These are phyloP conservation scores for Albugo laibachii DNA, from an alignment of 352 stramenopile genomes.

Conservation along the genomic window DNA sequence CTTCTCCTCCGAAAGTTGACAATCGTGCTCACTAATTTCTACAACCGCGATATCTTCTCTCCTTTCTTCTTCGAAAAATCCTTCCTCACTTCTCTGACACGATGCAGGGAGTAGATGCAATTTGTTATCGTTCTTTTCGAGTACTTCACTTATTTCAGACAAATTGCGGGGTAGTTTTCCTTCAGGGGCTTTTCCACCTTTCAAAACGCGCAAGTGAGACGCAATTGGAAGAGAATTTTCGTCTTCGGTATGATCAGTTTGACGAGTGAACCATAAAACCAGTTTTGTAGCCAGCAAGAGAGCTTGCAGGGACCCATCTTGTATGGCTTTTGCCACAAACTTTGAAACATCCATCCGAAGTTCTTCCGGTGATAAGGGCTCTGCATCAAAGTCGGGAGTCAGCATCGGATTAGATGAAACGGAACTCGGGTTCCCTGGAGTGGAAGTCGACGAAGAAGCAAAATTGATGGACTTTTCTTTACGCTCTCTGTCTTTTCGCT, in stretches of 20 bases:
- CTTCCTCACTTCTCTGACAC: conserved; percentile 12
- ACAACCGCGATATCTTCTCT: conserved; percentile 13
- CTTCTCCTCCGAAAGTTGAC: conserved; percentile 18
- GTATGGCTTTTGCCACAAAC: conserved; percentile 58
- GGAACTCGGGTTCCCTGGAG: neutral
- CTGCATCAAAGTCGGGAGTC: conserved; percentile 36
- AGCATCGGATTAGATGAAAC: conserved; percentile 20
- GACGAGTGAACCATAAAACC: conserved; percentile 18
- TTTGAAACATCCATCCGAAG: conserved; percentile 41
- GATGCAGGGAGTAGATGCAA: neutral
- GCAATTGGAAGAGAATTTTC: conserved; percentile 11
- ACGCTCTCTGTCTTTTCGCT: conserved; percentile 54
- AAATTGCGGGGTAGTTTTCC: conserved; percentile 8
- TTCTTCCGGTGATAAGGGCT: conserved; percentile 26
- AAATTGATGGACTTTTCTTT: conserved; percentile 35
- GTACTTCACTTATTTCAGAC: too few relatives aligned
- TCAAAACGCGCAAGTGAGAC: conserved; percentile 54
- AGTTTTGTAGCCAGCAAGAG: conserved; percentile 56
- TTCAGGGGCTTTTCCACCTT: conserved; percentile 38
- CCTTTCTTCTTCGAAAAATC: conserved; percentile 14
- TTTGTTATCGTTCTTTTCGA: neutral
- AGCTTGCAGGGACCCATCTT: conserved; percentile 51
- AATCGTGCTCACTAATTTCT: too few relatives aligned
- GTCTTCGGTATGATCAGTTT: neutral
- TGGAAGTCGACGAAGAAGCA: conserved; percentile 8